These are phyloP conservation scores for Sporothrix humicola DNA, from an alignment of 2,329 filamentous ascomycete species.

Conservation along the genomic window DNA sequence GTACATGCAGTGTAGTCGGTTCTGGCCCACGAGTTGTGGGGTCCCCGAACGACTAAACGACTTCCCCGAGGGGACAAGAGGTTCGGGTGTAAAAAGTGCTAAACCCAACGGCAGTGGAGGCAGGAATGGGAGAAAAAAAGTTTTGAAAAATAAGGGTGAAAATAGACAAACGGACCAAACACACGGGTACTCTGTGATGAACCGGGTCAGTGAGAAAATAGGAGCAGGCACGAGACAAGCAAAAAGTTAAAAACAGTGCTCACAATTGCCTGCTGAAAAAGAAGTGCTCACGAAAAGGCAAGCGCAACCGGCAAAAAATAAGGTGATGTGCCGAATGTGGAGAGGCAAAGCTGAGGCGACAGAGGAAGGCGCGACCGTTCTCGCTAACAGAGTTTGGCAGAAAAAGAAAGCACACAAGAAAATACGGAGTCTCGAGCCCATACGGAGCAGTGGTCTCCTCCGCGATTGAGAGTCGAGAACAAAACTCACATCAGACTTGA, in stretches of 20 bases:
- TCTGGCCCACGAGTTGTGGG: constrained; percentile 6
- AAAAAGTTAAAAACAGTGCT: too few relatives aligned
- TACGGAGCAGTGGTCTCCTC: not conserved
- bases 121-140: too few relatives aligned
- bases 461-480: not conserved
- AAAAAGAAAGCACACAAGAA: too few relatives aligned
- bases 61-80: not conserved
- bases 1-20: not conserved
- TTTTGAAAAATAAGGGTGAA: too few relatives aligned
- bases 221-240: too few relatives aligned
- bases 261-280: too few relatives aligned
- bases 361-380: not conserved
- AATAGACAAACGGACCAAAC: too few relatives aligned
- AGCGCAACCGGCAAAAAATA: constrained; percentile 16
- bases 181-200: not conserved
- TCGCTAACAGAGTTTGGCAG: too few relatives aligned
- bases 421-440: too few relatives aligned
- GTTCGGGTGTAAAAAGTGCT: not conserved
- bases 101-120: not conserved
- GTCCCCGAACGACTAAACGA: not conserved
- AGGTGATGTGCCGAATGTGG: constrained; percentile 5
- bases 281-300: constrained; percentile 13
- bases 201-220: not conserved
- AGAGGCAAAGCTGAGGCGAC: constrained; percentile 5
- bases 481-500: too few relatives aligned